Evolutionary conservation across 2,329 filamentous ascomycete species (phyloP), one percentile per base, ranked within the genome.

Genomic region (Amauroascus niger): DNA sequence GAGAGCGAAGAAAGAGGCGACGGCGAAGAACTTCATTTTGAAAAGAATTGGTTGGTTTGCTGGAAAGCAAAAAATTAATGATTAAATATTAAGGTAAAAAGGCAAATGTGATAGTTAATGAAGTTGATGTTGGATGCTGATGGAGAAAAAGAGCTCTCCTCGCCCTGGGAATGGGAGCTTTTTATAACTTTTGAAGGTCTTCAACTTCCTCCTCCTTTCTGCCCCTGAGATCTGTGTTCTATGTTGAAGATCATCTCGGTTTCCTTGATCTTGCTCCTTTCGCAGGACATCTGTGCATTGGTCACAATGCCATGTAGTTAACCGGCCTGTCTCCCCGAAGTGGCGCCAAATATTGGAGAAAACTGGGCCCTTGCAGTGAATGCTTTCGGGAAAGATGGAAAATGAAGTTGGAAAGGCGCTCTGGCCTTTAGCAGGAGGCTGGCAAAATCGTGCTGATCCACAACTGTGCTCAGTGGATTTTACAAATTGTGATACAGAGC

Each of bases 1-100:
- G 33, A 73, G 65, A 43, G 72, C 69, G 13, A 68, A 67, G 30
- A 69, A 67, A 48, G 69, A 68, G 50, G 69, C 68, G 50, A 67
- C 63, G 49, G 70, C 65, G 71, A 55, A 24, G 54, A 57, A 57
- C 58, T 60, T 60, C 58, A 60, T 60, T 60, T 57, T 60, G 57
- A 58, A 9, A 16, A 47, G 32, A n/a, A 32, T 46, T 4, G 26
- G 20, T 28, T 30, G 41, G 50, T 48, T n/a, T 37, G 49, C 49
- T 40, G 49, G 40, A 16, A 3, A 37, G 49, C 28, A 28, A 37
- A 46, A 49, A 45, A 54, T 52, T 53, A 52, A 46, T 22, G 49
- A 52, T 55, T 47, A 49, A 52, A 37, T 55, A 58, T 57, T 58
- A 57, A 55, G 43, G 49, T 45, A 50, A 53, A 37, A 49, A 50